Evolutionary conservation across 495 filamentous ascomycete genomes (phyloP), one percentile per base, ranked within the genome.

Genomic region (Penicillium canescens): DNA sequence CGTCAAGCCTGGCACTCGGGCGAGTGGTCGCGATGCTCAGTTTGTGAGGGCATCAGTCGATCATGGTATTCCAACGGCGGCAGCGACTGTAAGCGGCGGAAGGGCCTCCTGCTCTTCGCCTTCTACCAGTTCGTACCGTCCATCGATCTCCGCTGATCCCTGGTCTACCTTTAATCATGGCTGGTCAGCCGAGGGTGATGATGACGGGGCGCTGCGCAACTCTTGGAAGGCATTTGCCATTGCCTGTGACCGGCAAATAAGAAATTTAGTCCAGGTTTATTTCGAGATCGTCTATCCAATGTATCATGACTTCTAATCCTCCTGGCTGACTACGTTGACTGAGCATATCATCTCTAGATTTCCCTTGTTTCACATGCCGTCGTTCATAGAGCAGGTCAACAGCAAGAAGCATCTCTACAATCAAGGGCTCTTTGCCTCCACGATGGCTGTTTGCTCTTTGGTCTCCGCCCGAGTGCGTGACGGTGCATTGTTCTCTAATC

Each of bases 371-470:
- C 76, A 80, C 63, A 70, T 60, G 18, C 65, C 65, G 38, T 70
- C 70, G 37, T 62, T 79, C 28, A 55, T 71, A 5, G 62, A 66
- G 26, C 63, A 59, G 40, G 57, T 80, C 20, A 56, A 63, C 35
- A 61, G 61, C 38, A 50, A 68, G 20, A 71, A 78, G 23, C 66
- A 81, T 55, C 62, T 71, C 16, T 50, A 55, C 18, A 70, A 75
- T 48, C 68, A 66, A 39, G 57, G 63, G 16, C 65, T 79, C 38
- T 80, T 79, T 64, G 76, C 74, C 20, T 72, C 70, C 2, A 63
- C 72, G 21, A 81, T 80, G 78, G 73, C 77, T 11, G 70, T 74
- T 8, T 80, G 78, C 44, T 70, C 78, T 21, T 65, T 80, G 48
- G 69, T 69, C 10, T 71, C 77, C 4, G 73, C 65, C 8, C 68